Conservation (phyloP, 1,284 basidiomycete genomes). For the Coriolopsis trogii region DNA sequence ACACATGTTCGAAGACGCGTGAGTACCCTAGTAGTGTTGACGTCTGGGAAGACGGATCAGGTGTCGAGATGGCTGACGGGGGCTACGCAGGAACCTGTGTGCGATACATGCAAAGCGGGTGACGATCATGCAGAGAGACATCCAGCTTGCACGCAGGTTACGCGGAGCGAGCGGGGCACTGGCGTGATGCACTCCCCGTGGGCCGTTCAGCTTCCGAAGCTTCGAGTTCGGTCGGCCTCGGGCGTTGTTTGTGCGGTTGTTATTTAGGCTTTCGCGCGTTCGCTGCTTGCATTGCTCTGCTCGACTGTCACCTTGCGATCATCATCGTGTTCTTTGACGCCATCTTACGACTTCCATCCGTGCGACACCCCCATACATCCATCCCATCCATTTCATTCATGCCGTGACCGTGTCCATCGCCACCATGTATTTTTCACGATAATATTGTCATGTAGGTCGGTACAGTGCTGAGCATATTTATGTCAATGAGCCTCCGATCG, state of each 20-base stretch:
- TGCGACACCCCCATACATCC: constrained; percentile 20
- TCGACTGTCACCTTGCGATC: constrained; percentile 1
- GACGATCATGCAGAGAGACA: constrained; percentile 97
- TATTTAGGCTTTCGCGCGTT: neutral
- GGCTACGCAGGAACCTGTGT: constrained; percentile 77
- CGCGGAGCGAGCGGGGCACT: constrained; percentile 77
- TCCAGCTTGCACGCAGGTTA: constrained; percentile 94
- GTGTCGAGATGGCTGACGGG: neutral
- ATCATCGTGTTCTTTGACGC: constrained; percentile 3
- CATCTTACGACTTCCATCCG: constrained; percentile 9
- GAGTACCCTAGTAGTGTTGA: constrained; percentile 43
- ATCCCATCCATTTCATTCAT: neutral
- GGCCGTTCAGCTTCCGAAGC: neutral
- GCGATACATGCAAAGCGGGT: constrained; percentile 99
- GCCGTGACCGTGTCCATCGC: neutral
- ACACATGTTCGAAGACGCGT: constrained; percentile 96
- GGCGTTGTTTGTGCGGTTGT: neutral
- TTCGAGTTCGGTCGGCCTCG: neutral
- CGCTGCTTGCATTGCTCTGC: constrained; percentile 3
- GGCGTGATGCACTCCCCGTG: constrained; percentile 21
- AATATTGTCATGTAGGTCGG: constrained; percentile 6
- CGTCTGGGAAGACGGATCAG: neutral
- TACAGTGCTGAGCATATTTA: constrained; percentile 13
- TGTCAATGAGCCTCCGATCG: too few relatives aligned
- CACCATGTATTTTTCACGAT: constrained; percentile 11